Base-by-base conservation (phyloP, 306 rosid genomes). In the Carpinus fangiana region DNA sequence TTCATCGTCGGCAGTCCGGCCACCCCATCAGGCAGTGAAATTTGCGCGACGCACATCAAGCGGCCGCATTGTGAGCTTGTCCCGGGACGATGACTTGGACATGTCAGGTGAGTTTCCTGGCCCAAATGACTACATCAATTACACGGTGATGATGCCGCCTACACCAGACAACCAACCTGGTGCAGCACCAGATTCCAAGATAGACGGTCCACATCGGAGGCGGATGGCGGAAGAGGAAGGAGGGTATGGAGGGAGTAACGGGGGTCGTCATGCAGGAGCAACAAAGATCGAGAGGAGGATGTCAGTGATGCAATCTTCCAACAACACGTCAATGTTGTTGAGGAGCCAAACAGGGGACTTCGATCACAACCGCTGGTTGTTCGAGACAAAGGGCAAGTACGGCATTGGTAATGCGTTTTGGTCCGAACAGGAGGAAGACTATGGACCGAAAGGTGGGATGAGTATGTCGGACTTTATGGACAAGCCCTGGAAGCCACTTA, bases 311-410 rank as follows among this genome's bases (percentile, higher is more conserved):
- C 81, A 78, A 47, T 89, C 97, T 0, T 73, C 74, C 5, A 86
- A 89, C 59, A 89, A 77, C 60, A 91, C 88, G 81, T 93, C 98
- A 48, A 90, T 93, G 93, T 23, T 93, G 70, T 72, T 85, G 80
- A 84, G 98, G 77, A 90, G 85, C 52, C 98, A 93, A 12, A 93
- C 98, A 0, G 90, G 86, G 12, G 98, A 93, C 81, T 93, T 93
- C 20, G 98, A 93, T 87, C 98, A 93, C 55, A 91, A 91, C 66
- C 89, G 96, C 9, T 93, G 96, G 96, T 87, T 93, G 89, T 93
- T 87, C 51, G 98, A 89, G 86, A 82, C 96, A 0, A 93, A 89
- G 61, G 98, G 96, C 11, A 91, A 79, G 12, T 93, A 93, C 43
- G 98, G 98, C 8, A 91, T 93, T 34, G 98, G 98, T 1, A 93